These are phyloP conservation scores for Lasiodiplodia theobromae DNA, from an alignment of 2,329 filamentous ascomycete species.

Conservation along the genomic window DNA sequence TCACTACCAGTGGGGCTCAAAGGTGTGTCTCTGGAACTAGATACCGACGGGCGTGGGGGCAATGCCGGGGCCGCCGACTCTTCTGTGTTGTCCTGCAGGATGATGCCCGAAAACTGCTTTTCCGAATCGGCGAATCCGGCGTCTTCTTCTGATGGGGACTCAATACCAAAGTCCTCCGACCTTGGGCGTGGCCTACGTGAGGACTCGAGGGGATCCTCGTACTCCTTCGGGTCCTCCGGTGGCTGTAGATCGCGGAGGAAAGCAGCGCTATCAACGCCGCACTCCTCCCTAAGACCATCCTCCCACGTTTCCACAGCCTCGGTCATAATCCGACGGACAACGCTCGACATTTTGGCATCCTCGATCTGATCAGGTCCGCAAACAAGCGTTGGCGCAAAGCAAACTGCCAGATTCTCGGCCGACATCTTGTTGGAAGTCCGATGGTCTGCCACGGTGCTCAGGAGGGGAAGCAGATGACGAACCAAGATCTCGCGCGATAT, in stretches of 20 bases:
- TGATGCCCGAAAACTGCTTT: conserved; percentile 50
- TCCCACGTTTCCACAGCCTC: conserved; percentile 57
- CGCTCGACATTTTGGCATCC: conserved; percentile 61
- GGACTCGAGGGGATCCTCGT: conserved; percentile 56
- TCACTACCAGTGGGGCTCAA: conserved; percentile 25
- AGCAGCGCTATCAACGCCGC: conserved; percentile 45
- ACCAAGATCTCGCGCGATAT: conserved; percentile 57
- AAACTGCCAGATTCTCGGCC: conserved; percentile 61
- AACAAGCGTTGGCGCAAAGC: conserved; percentile 60
- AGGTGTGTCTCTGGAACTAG: conserved; percentile 15
- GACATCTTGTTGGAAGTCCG: conserved; percentile 63
- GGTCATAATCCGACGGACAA: conserved; percentile 58
- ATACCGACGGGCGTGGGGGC: conserved; percentile 44
- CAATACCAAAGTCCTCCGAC: conserved; percentile 28
- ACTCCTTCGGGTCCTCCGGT: conserved; percentile 50
- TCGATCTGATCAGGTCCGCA: conserved; percentile 62
- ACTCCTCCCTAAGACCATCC: conserved; percentile 51
- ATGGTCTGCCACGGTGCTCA: conserved; percentile 54
- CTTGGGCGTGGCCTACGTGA: conserved; percentile 33
- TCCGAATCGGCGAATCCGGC: conserved; percentile 40
- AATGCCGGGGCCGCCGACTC: conserved; percentile 43
- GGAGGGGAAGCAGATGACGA: conserved; percentile 60
- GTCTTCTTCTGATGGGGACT: conserved; percentile 34
- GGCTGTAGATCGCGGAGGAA: conserved; percentile 51
- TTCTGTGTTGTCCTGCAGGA: conserved; percentile 52